Conservation (phyloP, 306 rosid genomes). For the Sophora flavescens region DNA sequence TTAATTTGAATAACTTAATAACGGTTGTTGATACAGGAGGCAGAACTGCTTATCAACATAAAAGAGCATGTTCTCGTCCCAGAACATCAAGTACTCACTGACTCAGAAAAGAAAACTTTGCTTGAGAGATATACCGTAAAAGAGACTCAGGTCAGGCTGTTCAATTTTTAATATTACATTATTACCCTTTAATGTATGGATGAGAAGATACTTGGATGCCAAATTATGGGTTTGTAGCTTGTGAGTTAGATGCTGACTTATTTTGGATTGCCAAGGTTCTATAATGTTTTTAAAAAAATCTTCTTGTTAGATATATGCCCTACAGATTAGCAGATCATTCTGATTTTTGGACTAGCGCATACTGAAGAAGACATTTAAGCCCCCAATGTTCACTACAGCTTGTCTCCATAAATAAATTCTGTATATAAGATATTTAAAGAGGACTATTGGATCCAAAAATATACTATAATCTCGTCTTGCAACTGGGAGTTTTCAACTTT, state of each 20-base stretch:
- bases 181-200: neutral
- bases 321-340: neutral
- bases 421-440: neutral
- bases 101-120: constrained; percentile 76
- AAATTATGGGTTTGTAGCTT: neutral
- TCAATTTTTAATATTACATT: neutral
- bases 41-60: constrained; percentile 76
- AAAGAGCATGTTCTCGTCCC: constrained; percentile 80
- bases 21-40: constrained; percentile 59
- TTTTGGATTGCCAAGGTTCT: constrained; percentile 3
- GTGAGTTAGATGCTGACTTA: neutral
- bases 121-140: constrained; percentile 84
- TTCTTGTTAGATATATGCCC: constrained; percentile 6
- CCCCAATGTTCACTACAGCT: neutral
- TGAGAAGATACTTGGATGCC: neutral
- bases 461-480: neutral
- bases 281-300: neutral
- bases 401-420: neutral
- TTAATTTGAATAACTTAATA: too few relatives aligned
- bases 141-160: constrained; percentile 76
- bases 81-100: constrained; percentile 73
- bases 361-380: neutral
- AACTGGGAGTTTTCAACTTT: neutral
- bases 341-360: neutral
- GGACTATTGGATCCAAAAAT: neutral